Evolutionary conservation across 169 alveolate species (phyloP), one percentile per base, ranked within the genome.

Genomic region (Eimeria praecox): DNA sequence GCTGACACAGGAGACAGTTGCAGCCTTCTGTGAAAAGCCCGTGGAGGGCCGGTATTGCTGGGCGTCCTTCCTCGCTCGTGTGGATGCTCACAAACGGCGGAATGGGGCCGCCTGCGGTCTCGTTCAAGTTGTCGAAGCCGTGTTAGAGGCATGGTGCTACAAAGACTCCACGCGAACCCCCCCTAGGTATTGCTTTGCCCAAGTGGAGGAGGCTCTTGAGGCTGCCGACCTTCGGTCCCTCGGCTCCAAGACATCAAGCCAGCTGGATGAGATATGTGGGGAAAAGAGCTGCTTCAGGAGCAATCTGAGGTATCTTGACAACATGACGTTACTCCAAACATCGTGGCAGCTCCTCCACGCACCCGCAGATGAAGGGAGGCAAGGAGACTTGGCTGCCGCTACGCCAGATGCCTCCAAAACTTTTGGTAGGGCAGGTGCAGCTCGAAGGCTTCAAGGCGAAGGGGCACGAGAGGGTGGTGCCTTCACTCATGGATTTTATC

Each of bases 81-180:
- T 97, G n/a, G 88, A 87, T 59, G 49, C 49, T 38, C 95, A 97
- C 42, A 54, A 75, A 46, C 27, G 38, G 35, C 95, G 95, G 54
- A 66, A 62, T 2, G 98, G 98, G 38, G 71, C 97, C 10, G 80
- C 96, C 35, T 97, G 98, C 69, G 88, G 66, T n/a, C 90, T 96
- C 33, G 71, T 95, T 4, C 86, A 90, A 40, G 89, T 73, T n/a
- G 97, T 96, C 0, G 95, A 95, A 80, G 95, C 94, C 56, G 95
- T 97, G 42, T n/a, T 95, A 3, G 97, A 96, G 71, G 92, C 98
- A 38, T 97, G 98, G 98, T 97, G 98, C 40, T 73, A 92, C 64
- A 82, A 40, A 10, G 94, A 89, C 96, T 40, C 83, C 96, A 42
- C 71, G 2, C 24, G 75, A 35, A 52, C 78, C 64, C 87, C 78